Conservation (phyloP, 495 filamentous ascomycete species). For the Evernia prunastri region DNA sequence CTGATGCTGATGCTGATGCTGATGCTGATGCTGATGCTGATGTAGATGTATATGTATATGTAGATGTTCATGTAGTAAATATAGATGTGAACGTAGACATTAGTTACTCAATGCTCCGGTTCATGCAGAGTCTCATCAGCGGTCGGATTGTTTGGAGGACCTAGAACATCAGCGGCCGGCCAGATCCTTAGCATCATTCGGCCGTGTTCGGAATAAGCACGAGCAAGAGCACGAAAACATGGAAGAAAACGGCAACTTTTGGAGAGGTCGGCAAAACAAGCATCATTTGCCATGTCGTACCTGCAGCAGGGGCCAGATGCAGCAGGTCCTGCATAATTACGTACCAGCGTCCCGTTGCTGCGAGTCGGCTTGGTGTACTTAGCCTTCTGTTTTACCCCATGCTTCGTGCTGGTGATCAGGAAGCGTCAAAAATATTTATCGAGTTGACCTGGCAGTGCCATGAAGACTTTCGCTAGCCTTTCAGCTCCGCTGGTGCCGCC, state of each 20-base stretch:
- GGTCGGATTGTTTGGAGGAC: background rate
- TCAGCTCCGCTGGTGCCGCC: background rate
- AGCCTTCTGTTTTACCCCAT: background rate
- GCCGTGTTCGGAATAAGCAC: background rate
- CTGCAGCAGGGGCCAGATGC: background rate
- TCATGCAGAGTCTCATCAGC: background rate
- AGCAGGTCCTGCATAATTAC: background rate
- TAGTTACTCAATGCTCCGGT: background rate
- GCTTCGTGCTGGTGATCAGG: background rate
- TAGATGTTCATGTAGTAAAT: no score
- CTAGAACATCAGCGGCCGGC: background rate
- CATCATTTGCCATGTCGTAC: background rate
- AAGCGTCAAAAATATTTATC: background rate
- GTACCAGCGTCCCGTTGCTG: background rate
- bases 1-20: no score
- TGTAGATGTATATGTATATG: no score
- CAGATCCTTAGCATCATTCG: background rate
- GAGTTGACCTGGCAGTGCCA: background rate
- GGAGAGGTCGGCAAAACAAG: background rate
- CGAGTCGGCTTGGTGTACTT: background rate
- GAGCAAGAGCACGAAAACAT: background rate
- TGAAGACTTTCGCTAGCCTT: background rate
- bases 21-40: no score
- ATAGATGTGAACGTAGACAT: no score
- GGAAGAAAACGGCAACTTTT: background rate